A percentile compares a stretch with the other conserved stretches of the same genome.
Evolutionary conservation across 164 flowering plant genomes (phyloP).

Genomic region (Cinnamomum micranthum): DNA sequence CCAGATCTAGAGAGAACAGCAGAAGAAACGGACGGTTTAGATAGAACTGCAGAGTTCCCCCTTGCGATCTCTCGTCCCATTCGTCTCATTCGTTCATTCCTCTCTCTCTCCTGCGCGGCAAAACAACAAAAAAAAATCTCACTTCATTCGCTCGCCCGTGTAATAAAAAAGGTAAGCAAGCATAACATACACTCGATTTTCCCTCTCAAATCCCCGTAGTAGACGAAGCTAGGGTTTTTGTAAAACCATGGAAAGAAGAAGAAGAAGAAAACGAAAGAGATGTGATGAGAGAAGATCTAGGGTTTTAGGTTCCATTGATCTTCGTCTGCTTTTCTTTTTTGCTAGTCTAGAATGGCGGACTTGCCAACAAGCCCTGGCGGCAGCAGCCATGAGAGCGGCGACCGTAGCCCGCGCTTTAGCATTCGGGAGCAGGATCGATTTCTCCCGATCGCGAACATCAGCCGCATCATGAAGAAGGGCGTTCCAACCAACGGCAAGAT

Average conservation of each 20-base stretch:
- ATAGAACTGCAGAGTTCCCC: conserved; percentile 15
- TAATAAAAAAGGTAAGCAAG: no score
- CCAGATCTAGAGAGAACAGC: no score
- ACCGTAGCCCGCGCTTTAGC: conserved; percentile 28
- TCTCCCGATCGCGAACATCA: conserved; percentile 41
- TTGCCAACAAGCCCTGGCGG: conserved; percentile 34
- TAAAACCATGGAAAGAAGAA: no score
- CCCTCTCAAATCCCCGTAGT: neutral
- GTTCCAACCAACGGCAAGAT: conserved; percentile 42
- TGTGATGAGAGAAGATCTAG: no score
- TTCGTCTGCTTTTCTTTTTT: no score
- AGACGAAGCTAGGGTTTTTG: no score
- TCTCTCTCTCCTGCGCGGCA: conserved; percentile 2
- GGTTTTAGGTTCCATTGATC: neutral
- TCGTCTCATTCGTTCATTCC: conserved; percentile 18
- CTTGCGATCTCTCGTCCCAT: conserved; percentile 13
- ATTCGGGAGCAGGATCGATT: conserved; percentile 39
- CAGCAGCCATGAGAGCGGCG: conserved; percentile 38
- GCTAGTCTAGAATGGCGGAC: conserved; percentile 25
- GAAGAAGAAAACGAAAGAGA: no score
- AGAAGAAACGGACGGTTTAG: conserved; percentile 23
- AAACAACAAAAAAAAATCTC: neutral
- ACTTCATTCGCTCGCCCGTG: no score
- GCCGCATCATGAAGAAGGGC: conserved; percentile 46
- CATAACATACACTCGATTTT: no score